Percentiles rank a stretch among this genome's conserved stretches.
Evolutionary conservation across 768 basidiomycete species (phyloP).

Genomic region (Strobilomyces echinocephalus): DNA sequence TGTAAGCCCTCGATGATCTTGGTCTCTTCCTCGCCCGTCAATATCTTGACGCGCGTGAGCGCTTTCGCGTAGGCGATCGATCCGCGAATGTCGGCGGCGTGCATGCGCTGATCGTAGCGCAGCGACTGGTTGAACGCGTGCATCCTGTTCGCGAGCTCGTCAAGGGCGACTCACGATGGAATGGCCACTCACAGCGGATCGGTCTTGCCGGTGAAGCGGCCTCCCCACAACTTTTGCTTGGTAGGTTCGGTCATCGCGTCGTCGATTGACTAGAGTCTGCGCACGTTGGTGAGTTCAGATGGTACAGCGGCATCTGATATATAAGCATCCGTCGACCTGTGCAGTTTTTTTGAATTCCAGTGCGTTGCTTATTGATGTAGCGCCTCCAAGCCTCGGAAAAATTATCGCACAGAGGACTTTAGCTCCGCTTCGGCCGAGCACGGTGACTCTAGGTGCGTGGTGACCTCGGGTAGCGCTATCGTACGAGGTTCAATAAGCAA

Average conservation of each 20-base stretch:
- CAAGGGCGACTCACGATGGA: neutral
- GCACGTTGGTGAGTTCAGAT: neutral
- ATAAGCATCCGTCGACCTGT: too few species aligned
- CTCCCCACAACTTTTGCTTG: conserved; percentile 83
- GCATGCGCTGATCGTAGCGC: conserved; percentile 92
- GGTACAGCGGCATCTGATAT: neutral
- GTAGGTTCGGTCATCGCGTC: conserved; percentile 37
- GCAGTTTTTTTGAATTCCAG: too few species aligned
- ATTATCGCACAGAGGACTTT: too few species aligned
- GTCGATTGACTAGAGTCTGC: neutral
- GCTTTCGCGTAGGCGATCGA: conserved; percentile 96
- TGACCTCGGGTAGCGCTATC: too few species aligned
- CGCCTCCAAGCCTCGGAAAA: too few species aligned
- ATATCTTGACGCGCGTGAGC: conserved; percentile 71
- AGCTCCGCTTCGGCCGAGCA: too few species aligned
- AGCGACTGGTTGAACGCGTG: conserved; percentile 97
- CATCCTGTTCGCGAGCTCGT: conserved; percentile 55
- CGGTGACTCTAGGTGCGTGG: too few species aligned
- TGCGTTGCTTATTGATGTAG: too few species aligned
- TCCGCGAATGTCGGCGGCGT: conserved; percentile 84
- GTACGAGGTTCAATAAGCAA: too few species aligned
- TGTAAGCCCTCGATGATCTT: conserved; percentile 72
- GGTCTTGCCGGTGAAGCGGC: conserved; percentile 82
- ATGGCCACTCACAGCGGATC: conserved; percentile 45
- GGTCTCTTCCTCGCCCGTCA: conserved; percentile 69